Conservation (phyloP, 164 flowering plant species). For the Magnolia officinalis region DNA sequence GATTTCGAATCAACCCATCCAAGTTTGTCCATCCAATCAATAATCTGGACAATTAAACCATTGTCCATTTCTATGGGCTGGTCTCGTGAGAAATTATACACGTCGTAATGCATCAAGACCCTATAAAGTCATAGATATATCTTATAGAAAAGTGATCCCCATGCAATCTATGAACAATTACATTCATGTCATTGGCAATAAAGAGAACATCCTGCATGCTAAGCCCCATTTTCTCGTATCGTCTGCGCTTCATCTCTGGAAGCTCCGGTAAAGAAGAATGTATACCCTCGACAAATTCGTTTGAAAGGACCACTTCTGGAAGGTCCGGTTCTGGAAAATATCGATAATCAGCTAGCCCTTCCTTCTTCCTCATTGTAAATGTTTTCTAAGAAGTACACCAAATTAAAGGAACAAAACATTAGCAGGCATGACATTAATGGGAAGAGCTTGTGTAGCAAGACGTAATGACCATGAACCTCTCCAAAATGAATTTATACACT, state of each 20-base stretch:
- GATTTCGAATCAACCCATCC: no score
- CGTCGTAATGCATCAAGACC: no score
- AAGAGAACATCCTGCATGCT: slow-evolving; percentile 94
- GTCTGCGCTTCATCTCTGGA: slow-evolving; percentile 74
- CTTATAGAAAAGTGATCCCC: background rate
- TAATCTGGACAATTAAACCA: no score
- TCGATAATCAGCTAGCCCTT: slow-evolving; percentile 91
- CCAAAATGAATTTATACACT: background rate
- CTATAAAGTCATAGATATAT: background rate
- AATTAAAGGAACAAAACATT: slow-evolving; percentile 1
- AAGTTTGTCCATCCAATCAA: no score
- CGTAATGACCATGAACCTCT: background rate
- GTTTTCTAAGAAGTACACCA: slow-evolving; percentile 50
- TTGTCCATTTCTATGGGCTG: no score
- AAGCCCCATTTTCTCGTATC: slow-evolving; percentile 81
- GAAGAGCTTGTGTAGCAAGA: background rate
- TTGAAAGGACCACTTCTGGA: slow-evolving; percentile 63
- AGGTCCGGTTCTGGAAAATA: slow-evolving; percentile 98
- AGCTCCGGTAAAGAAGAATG: slow-evolving; percentile 69
- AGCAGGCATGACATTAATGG: slow-evolving; percentile 4
- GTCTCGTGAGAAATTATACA: no score
- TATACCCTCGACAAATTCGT: slow-evolving; percentile 54
- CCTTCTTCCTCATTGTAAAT: slow-evolving; percentile 90
- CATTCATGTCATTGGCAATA: slow-evolving; percentile 74
- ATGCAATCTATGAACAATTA: slow-evolving; percentile 29